Evolutionary conservation across 169 alveolate genomes (phyloP).

Genomic region (Plasmodium vinckei): DNA sequence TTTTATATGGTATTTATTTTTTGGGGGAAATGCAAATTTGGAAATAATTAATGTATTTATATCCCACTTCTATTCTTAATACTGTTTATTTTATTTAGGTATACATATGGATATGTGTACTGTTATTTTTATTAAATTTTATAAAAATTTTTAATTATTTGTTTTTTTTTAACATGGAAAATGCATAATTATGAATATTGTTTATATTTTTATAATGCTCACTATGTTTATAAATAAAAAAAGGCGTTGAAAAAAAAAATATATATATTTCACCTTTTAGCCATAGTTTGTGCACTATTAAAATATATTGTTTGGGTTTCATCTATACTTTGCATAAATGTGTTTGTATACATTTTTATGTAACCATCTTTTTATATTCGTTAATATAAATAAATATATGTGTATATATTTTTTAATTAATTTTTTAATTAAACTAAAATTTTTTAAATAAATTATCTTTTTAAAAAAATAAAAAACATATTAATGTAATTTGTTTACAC

Average conservation of each 20-base stretch:
- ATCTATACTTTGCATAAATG: conserved; percentile 31
- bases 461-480: not conserved
- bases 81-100: not conserved
- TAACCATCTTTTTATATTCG: not conserved
- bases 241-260: not conserved
- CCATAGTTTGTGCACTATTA: conserved; percentile 55
- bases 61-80: no score
- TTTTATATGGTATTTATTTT: no score
- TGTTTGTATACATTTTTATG: conserved; percentile 14
- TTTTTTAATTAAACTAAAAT: no score
- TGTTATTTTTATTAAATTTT: not conserved
- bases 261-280: not conserved
- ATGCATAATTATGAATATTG: conserved; percentile 5
- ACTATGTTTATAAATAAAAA: not conserved
- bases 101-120: not conserved
- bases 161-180: not conserved
- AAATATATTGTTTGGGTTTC: conserved; percentile 1
- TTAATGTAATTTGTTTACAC: not conserved
- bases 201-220: not conserved
- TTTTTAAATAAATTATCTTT: no score
- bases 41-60: no score
- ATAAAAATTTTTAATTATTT: not conserved
- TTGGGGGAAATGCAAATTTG: no score
- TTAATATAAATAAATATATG: not conserved
- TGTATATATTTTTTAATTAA: no score